Conservation (phyloP, 2,329 filamentous ascomycete species). For the Pyrenophora tritici-repentis region DNA sequence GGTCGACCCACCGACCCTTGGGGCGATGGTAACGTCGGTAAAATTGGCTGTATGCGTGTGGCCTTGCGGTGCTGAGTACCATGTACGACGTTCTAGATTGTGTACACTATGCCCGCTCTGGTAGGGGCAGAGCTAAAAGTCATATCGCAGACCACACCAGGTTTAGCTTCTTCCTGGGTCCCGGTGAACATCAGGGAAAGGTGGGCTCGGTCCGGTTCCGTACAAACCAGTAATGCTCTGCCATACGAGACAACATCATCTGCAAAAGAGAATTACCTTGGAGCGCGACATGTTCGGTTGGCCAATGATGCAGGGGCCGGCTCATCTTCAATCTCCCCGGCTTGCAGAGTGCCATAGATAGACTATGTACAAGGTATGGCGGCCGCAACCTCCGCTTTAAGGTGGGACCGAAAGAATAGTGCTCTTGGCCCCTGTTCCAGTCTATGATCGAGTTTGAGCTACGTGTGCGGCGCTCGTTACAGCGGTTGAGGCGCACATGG, state of each 20-base stretch:
- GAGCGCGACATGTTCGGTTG: not conserved
- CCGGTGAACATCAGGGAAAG: constrained; percentile 12
- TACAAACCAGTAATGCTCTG: not conserved
- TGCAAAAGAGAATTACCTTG: not conserved
- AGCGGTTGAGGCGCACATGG: constrained; percentile 6
- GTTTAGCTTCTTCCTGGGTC: not conserved
- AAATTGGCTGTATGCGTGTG: constrained; percentile 11
- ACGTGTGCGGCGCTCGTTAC: not conserved
- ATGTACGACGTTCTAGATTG: constrained; percentile 5
- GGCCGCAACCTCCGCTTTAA: not conserved
- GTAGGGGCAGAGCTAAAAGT: not conserved
- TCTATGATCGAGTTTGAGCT: constrained; percentile 7
- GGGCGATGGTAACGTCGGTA: constrained; percentile 1
- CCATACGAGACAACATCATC: too few species aligned
- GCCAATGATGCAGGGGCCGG: constrained; percentile 1
- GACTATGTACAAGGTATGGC: too few species aligned
- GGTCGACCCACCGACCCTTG: constrained; percentile 5
- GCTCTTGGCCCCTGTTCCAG: not conserved
- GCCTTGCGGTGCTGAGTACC: not conserved
- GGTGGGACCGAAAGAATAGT: constrained; percentile 1
- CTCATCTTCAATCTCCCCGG: not conserved
- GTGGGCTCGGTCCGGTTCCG: not conserved
- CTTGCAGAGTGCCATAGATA: not conserved
- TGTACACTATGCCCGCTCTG: not conserved
- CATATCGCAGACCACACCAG: not conserved